Evolutionary conservation across 2,329 filamentous ascomycete genomes (phyloP).

Genomic region (Sporothrix luriei): DNA sequence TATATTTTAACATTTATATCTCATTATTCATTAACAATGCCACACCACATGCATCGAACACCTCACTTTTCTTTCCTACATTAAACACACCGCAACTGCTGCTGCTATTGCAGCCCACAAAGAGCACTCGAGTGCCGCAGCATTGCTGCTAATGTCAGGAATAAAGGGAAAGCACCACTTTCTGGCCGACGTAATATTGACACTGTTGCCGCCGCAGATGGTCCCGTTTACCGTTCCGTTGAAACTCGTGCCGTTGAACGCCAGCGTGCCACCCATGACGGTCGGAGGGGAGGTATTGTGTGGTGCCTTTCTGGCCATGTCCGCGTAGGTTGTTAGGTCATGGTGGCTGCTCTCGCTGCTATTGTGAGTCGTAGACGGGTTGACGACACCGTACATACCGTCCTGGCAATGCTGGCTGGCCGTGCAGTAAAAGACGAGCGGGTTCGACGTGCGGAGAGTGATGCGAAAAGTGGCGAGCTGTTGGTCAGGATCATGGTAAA

Average conservation of each 20-base stretch:
- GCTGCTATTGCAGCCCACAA: slow-evolving; percentile 1
- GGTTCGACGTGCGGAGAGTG: slow-evolving; percentile 47
- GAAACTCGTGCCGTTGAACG: slow-evolving; percentile 1
- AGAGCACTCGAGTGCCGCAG: not conserved
- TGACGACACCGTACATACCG: slow-evolving; percentile 53
- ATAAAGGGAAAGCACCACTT: slow-evolving; percentile 9
- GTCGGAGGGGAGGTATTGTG: slow-evolving; percentile 34
- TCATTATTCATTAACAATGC: too few relatives aligned
- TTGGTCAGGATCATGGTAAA: slow-evolving; percentile 31
- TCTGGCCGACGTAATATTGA: slow-evolving; percentile 16
- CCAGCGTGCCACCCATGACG: slow-evolving; percentile 36
- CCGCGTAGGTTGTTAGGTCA: slow-evolving; percentile 35
- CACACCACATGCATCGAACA: too few relatives aligned
- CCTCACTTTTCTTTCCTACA: not conserved
- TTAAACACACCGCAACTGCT: not conserved
- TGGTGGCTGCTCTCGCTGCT: not conserved
- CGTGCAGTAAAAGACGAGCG: slow-evolving; percentile 53
- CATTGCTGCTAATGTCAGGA: slow-evolving; percentile 6
- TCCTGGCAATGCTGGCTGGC: slow-evolving; percentile 46
- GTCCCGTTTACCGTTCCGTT: slow-evolving; percentile 11
- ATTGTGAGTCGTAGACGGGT: slow-evolving; percentile 39
- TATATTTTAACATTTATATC: not conserved
- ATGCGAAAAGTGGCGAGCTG: slow-evolving; percentile 47
- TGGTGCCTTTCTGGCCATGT: slow-evolving; percentile 32
- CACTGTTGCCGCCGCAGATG: slow-evolving; percentile 10